These are phyloP conservation scores for Cnidoscolus chayamansa DNA, from an alignment of 441 rosid species.

Conservation along the genomic window DNA sequence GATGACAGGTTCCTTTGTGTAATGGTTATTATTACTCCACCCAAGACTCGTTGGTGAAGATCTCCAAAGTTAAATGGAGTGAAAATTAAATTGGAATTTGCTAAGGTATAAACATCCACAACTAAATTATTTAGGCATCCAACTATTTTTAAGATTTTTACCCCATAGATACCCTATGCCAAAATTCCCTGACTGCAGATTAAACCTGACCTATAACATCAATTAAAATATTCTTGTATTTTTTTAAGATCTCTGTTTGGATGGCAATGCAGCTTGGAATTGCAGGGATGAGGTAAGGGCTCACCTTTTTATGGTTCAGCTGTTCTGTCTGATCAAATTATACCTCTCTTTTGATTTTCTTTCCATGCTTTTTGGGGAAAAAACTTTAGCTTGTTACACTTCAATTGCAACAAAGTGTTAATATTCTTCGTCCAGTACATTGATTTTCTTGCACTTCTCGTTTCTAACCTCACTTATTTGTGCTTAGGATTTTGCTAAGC, in stretches of 20 bases:
- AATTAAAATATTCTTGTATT: no score
- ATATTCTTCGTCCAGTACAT: not conserved
- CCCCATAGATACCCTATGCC: no score
- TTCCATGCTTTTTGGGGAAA: no score
- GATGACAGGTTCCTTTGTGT: no score
- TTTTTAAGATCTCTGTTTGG: not conserved
- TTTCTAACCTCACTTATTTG: not conserved
- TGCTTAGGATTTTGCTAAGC: not conserved
- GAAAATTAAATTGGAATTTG: not conserved
- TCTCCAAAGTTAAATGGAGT: no score
- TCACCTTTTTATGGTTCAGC: not conserved
- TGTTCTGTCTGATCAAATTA: not conserved
- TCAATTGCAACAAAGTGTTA: no score
- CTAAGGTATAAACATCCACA: not conserved
- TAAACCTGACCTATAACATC: no score
- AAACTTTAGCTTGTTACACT: no score
- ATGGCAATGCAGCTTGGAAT: not conserved
- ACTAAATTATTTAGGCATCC: not conserved
- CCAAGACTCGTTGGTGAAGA: no score
- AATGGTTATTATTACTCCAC: no score
- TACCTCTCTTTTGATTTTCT: not conserved
- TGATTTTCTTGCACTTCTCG: not conserved
- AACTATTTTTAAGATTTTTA: no score
- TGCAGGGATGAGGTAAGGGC: not conserved
- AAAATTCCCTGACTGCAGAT: no score